Base-by-base conservation (phyloP, 2,329 filamentous ascomycete genomes). In the Beauveria varroae region DNA sequence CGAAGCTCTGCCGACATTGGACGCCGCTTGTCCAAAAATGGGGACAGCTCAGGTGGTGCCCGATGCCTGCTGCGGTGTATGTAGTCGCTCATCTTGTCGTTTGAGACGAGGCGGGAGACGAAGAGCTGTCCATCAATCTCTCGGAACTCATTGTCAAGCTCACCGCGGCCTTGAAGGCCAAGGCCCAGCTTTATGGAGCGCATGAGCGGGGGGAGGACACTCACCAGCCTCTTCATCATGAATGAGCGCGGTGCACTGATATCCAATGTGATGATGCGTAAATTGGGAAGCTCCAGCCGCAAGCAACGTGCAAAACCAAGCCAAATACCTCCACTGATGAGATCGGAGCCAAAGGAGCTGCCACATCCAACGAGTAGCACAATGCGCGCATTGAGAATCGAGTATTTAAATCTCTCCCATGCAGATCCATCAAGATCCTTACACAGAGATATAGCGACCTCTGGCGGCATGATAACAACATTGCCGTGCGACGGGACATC, bases 41-140 rank as follows among this genome's bases (percentile, higher is more conserved):
- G 41, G 43, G 41, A 6, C 54, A 46, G 46, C 5, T 20, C 50
- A 37, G 46, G 26, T 41, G 44, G 26, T 41, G 43, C 57, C 37
- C 57, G 58, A 24, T 60, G 55, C 37, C 47, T 55, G 44, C 51
- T 51, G 41, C 64, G 61, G 56, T 61, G 57, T 41, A 49, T 60
- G 52, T 56, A 51, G 50, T 57, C 50, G 28, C 43, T 56, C 52
- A 57, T 58, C 30, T 46, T 46, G 3, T 14, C 10, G 4, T 62
- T 55, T 12, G 60, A 53, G n/a, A 55, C 46, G 40, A 66, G 40
- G 6, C 65, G 61, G 53, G 61, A 64, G 50, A 66, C 65, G 47
- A 49, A 63, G 37, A 66, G 61, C 57, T 65, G 64, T 10, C 64
- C 64, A 14, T 61, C 57, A 43, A 30, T 63, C 34, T 64, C 63